Conservation (phyloP, 2,329 filamentous ascomycete species). For the Phaeosphaeria sp. region DNA sequence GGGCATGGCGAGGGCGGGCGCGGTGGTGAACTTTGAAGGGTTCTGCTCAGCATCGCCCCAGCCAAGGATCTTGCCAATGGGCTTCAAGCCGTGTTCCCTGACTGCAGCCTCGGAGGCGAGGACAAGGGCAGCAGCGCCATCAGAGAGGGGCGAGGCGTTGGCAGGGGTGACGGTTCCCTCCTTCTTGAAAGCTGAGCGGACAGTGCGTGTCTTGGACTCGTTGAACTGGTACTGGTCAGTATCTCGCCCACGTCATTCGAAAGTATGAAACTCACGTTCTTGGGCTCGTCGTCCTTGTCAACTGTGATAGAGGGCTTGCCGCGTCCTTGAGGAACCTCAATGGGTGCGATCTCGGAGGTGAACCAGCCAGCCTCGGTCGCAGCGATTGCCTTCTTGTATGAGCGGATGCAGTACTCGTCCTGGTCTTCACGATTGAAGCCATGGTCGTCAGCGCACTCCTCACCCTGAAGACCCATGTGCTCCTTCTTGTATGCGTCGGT, state of each 20-base stretch:
- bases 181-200: constrained; percentile 80
- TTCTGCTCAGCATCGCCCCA: constrained; percentile 95
- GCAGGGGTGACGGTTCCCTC: constrained; percentile 91
- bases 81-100: constrained; percentile 88
- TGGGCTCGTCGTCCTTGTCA: constrained; percentile 91
- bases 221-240: constrained; percentile 53
- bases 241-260: constrained; percentile 9
- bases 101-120: constrained; percentile 94
- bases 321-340: constrained; percentile 85
- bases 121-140: constrained; percentile 90
- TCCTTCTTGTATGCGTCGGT: constrained; percentile 95
- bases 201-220: constrained; percentile 57
- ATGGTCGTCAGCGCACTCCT: constrained; percentile 90
- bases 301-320: constrained; percentile 86
- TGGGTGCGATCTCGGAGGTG: constrained; percentile 82
- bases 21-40: constrained; percentile 94
- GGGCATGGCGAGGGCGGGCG: constrained; percentile 91
- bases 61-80: constrained; percentile 93
- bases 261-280: constrained; percentile 68
- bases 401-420: constrained; percentile 94
- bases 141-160: constrained; percentile 95
- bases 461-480: constrained; percentile 92
- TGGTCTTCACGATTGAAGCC: constrained; percentile 82
- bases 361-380: constrained; percentile 85
- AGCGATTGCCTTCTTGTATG: constrained; percentile 91